These are phyloP conservation scores for Nothopassalora personata DNA, from an alignment of 2,329 filamentous ascomycete species.

Conservation along the genomic window DNA sequence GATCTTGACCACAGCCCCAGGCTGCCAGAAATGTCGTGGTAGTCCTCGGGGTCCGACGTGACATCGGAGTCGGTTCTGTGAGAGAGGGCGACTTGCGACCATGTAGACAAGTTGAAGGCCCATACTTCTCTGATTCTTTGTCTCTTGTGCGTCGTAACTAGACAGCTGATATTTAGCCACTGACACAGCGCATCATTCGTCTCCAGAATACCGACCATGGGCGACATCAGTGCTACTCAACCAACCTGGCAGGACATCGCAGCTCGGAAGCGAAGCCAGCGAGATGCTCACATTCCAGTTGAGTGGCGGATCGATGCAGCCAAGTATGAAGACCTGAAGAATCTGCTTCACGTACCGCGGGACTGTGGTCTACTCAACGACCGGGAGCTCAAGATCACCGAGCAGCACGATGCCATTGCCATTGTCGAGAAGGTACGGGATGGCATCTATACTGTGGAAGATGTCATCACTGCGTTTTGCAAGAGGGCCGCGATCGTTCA, in stretches of 20 bases:
- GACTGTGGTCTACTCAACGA: not conserved
- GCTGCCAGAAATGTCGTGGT: not conserved
- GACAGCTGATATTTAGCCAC: not conserved
- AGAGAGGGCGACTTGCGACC: not conserved
- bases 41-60: not conserved
- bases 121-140: not conserved
- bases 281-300: not conserved
- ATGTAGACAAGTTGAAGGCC: not conserved
- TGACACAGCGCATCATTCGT: not conserved
- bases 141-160: too few species aligned
- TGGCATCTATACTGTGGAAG: conserved; percentile 24
- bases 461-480: conserved; percentile 37
- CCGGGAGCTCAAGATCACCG: conserved; percentile 50
- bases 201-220: not conserved
- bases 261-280: conserved; percentile 36
- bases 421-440: conserved; percentile 33
- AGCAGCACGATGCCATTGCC: conserved; percentile 43
- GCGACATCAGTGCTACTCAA: not conserved
- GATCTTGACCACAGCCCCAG: too few species aligned
- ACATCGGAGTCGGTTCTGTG: not conserved
- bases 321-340: not conserved
- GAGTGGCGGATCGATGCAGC: not conserved
- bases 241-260: conserved; percentile 37
- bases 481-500: conserved; percentile 34
- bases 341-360: not conserved